Evolutionary conservation across 2,329 filamentous ascomycete genomes (phyloP).

Genomic region (Drechslerella coelobrocha): DNA sequence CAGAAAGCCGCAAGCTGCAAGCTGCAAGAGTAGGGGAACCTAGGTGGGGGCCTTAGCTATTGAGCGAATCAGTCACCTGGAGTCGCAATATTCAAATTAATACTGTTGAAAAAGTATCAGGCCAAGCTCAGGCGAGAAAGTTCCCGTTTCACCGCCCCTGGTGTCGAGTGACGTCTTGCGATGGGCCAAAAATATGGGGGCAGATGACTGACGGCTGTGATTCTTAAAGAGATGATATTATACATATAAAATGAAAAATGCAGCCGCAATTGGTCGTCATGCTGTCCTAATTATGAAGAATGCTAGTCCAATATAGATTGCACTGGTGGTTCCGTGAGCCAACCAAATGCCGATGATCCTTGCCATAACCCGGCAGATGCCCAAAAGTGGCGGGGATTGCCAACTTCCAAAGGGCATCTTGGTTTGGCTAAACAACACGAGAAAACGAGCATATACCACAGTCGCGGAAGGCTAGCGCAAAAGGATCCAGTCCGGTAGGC

Average conservation of each 20-base stretch:
- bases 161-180: slow-evolving; percentile 5
- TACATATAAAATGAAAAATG: too few relatives aligned
- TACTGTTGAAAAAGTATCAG: slow-evolving; percentile 29
- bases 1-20: slow-evolving; percentile 28
- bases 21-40: neutral
- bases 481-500: slow-evolving; percentile 44
- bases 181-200: slow-evolving; percentile 29
- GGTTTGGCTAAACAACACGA: slow-evolving; percentile 49
- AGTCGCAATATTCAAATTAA: slow-evolving; percentile 21
- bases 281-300: slow-evolving; percentile 7
- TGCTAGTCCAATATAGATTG: slow-evolving; percentile 6
- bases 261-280: slow-evolving; percentile 39
- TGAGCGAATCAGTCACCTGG: slow-evolving; percentile 5
- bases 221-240: slow-evolving; percentile 18
- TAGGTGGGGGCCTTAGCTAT: slow-evolving; percentile 8
- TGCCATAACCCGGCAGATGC: slow-evolving; percentile 37
- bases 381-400: slow-evolving; percentile 29
- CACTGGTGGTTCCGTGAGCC: slow-evolving; percentile 17
- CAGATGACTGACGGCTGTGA: slow-evolving; percentile 23
- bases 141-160: neutral
- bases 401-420: slow-evolving; percentile 14
- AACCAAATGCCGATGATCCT: slow-evolving; percentile 38
- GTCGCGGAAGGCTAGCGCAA: neutral
- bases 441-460: slow-evolving; percentile 40
- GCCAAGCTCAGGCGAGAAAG: slow-evolving; percentile 7